phyloP scores from a whole-genome alignment of 768 basidiomycete genomes.

The Boletus bicolor region DNA sequence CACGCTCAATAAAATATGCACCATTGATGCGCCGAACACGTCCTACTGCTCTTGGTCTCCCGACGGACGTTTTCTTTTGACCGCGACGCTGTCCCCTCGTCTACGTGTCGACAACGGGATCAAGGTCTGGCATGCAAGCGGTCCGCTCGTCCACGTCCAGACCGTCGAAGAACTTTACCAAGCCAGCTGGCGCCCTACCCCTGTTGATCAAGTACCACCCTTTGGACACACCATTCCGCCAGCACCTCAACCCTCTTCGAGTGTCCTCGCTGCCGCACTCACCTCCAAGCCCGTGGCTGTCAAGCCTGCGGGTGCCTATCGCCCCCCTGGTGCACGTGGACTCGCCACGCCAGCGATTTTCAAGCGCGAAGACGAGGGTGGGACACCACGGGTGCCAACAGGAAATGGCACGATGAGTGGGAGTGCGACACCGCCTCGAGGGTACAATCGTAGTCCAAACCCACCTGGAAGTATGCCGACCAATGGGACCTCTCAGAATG shows the following conservation, averaged over 20 bases:
- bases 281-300: slow-evolving; percentile 52
- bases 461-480: slow-evolving; percentile 45
- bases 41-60: slow-evolving; percentile 95
- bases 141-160: slow-evolving; percentile 83
- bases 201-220: slow-evolving; percentile 58
- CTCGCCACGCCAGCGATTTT: slow-evolving; percentile 84
- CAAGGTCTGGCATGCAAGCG: slow-evolving; percentile 93
- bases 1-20: slow-evolving; percentile 71
- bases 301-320: slow-evolving; percentile 84
- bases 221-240: slow-evolving; percentile 68
- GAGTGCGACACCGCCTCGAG: slow-evolving; percentile 59
- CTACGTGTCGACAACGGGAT: slow-evolving; percentile 96
- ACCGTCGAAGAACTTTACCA: slow-evolving; percentile 87
- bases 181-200: slow-evolving; percentile 74
- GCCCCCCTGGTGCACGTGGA: slow-evolving; percentile 91
- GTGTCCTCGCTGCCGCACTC: slow-evolving; percentile 48
- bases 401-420: slow-evolving; percentile 34
- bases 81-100: slow-evolving; percentile 93
- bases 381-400: slow-evolving; percentile 48
- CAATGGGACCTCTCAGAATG: slow-evolving; percentile 34
- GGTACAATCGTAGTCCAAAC: slow-evolving; percentile 56
- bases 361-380: slow-evolving; percentile 91
- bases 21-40: slow-evolving; percentile 88
- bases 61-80: slow-evolving; percentile 88
- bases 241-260: slow-evolving; percentile 62